Base-by-base conservation (phyloP, 2,329 filamentous ascomycete genomes). In the Ceratocystis cacaofunesta region DNA sequence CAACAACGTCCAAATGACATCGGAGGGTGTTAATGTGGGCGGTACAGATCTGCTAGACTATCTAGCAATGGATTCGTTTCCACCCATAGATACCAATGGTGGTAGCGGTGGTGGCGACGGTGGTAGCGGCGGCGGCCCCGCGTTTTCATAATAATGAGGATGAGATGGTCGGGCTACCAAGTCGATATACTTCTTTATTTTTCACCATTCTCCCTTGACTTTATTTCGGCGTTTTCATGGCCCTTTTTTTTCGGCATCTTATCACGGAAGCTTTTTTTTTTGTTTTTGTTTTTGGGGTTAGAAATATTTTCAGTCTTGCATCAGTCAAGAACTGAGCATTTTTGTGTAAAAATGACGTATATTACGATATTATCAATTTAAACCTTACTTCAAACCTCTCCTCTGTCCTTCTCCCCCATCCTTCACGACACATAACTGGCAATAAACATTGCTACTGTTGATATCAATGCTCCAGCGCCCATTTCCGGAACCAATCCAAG, bases 401-500 rank as follows among this genome's bases (percentile, higher is more conserved):
- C 7, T 57, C 58, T 76, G 25, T 87, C 78, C 10, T 48, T n/a
- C 19, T 48, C 44, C n/a, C 15, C 15, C 44, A n/a, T 19, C 15
- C 44, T 15, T 5, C 19, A 22, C n/a, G n/a, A 50, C 48, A 22
- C 5, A 25, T 25, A 1, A 10, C 7, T 10, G 6, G 6, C 6
- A 32, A 32, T 32, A 32, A 6, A 32, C 5, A 32, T 32, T 32
- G 19, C 0, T 22, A 50, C 17, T 22, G 8, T 10, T 22, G n/a
- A n/a, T 10, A 12, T 57, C 52, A 57, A 17, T 57, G 52, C 62
- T 76, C 76, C 68, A 75, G 77, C 12, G 87, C 83, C 92, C 92
- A 97, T 41, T 81, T 76, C 69, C 84, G 82, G 75, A 96, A 97
- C 88, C 90, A 97, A 50, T 90, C 87, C 69, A 99, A 76, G 69